Percentiles rank a stretch among this genome's conserved stretches.
phyloP scores from a whole-genome alignment of 78 protist genomes.

The Dictyostelium firmibasis region DNA sequence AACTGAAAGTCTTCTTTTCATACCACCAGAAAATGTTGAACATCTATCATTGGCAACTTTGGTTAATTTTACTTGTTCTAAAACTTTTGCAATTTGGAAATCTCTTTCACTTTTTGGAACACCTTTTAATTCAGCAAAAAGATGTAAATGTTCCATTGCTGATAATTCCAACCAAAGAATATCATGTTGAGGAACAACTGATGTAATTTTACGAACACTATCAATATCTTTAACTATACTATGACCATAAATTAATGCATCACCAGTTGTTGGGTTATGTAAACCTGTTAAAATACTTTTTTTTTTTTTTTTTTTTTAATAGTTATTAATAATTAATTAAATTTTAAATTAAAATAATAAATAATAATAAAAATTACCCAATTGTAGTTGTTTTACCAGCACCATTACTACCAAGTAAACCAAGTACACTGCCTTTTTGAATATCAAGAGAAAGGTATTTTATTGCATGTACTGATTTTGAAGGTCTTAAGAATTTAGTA shows the following conservation, averaged over 20 bases:
- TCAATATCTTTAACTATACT: slow-evolving; percentile 28
- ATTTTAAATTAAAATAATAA: neutral
- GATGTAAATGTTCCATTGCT: slow-evolving; percentile 69
- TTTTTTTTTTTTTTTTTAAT: too few relatives aligned
- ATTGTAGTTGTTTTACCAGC: slow-evolving; percentile 93
- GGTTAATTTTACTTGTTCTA: slow-evolving; percentile 20
- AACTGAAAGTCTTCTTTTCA: slow-evolving; percentile 70
- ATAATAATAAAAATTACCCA: slow-evolving; percentile 77
- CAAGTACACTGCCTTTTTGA: slow-evolving; percentile 27
- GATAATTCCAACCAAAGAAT: slow-evolving; percentile 66
- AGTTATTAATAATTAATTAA: neutral
- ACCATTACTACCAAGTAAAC: slow-evolving; percentile 90
- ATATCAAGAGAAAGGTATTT: slow-evolving; percentile 43
- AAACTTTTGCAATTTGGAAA: neutral
- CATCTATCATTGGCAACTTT: slow-evolving; percentile 21
- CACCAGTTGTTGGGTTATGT: slow-evolving; percentile 67
- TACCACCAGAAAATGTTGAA: slow-evolving; percentile 71
- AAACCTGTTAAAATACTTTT: slow-evolving; percentile 88
- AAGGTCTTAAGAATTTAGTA: neutral
- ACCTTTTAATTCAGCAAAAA: slow-evolving; percentile 73
- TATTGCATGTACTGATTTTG: slow-evolving; percentile 61
- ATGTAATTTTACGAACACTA: slow-evolving; percentile 37
- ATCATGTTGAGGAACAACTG: slow-evolving; percentile 83
- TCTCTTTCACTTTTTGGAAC: slow-evolving; percentile 10
- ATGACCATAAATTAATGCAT: slow-evolving; percentile 70